phyloP scores from a whole-genome alignment of 345 rosid genomes.

The Gossypium australe region DNA sequence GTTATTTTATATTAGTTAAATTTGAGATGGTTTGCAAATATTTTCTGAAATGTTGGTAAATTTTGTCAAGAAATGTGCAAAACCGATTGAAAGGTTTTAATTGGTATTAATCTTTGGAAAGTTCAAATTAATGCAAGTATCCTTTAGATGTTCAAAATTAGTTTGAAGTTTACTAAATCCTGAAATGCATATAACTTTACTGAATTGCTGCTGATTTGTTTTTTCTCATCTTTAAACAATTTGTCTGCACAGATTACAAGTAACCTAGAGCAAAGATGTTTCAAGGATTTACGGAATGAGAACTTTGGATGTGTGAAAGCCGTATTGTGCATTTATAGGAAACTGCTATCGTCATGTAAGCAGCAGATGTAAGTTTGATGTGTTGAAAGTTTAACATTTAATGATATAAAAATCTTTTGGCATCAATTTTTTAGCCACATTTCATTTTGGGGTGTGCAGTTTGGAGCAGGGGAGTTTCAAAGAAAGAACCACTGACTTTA shows the following conservation, averaged over 20 bases:
- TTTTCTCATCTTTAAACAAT: background rate
- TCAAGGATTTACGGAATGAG: constrained; percentile 93
- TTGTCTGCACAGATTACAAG: constrained; percentile 12
- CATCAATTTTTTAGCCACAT: background rate
- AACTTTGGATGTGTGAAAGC: constrained; percentile 72
- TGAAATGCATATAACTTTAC: background rate
- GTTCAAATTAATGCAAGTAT: background rate
- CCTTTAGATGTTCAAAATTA: background rate
- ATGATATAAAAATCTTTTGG: background rate
- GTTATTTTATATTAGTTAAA: constrained; percentile 1
- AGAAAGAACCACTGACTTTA: background rate
- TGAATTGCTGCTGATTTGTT: background rate
- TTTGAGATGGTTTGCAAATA: background rate
- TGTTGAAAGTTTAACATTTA: background rate
- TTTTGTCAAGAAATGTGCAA: background rate
- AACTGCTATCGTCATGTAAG: constrained; percentile 72
- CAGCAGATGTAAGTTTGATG: constrained; percentile 81
- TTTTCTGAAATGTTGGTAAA: background rate
- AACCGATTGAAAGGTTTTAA: background rate
- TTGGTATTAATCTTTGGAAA: background rate
- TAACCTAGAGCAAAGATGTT: constrained; percentile 83
- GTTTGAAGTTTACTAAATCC: background rate
- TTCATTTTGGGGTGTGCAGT: background rate
- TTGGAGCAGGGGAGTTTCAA: background rate
- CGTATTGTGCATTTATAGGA: constrained; percentile 81